Conservation (phyloP, 768 basidiomycete genomes). For the Leccinum subgranulosum region DNA sequence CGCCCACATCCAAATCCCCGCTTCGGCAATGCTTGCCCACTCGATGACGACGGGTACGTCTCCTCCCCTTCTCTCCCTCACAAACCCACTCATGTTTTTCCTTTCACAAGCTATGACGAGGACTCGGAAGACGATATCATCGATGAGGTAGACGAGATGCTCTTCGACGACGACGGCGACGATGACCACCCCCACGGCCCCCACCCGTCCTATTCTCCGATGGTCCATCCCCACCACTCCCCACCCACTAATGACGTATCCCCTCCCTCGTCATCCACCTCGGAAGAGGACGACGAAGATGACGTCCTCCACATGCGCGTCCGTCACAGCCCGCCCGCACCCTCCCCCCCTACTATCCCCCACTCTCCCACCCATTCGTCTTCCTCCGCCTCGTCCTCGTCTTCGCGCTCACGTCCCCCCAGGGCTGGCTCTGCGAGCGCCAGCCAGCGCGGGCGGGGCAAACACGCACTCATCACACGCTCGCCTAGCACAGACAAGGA, state of each 20-base stretch:
- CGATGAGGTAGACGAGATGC: conserved; percentile 44
- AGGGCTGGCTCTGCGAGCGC: conserved; percentile 24
- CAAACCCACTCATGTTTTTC: not conserved
- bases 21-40: conserved; percentile 29
- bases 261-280: conserved; percentile 32
- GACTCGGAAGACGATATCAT: conserved; percentile 58
- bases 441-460: conserved; percentile 26
- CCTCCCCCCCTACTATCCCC: conserved; percentile 17
- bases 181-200: conserved; percentile 16
- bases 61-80: not conserved
- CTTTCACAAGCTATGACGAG: conserved; percentile 57
- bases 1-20: conserved; percentile 14
- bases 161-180: conserved; percentile 28
- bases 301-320: conserved; percentile 66
- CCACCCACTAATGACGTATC: conserved; percentile 22
- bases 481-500: conserved; percentile 41
- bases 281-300: conserved; percentile 45
- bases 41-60: conserved; percentile 65
- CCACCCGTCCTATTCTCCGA: conserved; percentile 15
- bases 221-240: conserved; percentile 17
- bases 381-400: conserved; percentile 23
- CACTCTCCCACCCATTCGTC: conserved; percentile 40
- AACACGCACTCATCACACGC: conserved; percentile 43
- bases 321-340: conserved; percentile 22
- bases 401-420: conserved; percentile 27